A percentile compares a stretch with the other conserved stretches of the same genome.
Conservation (phyloP, 2,329 filamentous ascomycete species). For the Dactylellina haptotyla region DNA sequence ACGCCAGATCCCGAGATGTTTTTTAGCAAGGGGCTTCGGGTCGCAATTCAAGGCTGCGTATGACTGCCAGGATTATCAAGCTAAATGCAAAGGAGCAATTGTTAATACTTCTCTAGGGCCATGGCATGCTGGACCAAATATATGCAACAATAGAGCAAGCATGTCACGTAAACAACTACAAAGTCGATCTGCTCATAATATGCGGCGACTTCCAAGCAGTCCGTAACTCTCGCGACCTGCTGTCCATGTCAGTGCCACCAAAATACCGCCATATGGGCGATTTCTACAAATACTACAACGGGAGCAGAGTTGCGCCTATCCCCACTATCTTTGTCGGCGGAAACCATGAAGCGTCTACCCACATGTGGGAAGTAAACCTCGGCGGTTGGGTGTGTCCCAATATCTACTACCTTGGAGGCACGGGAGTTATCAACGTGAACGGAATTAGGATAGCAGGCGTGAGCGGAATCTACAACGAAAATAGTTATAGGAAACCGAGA, state of each 20-base stretch:
- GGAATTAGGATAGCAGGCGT: constrained; percentile 87
- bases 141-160: constrained; percentile 80
- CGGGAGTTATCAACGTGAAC: constrained; percentile 85
- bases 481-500: constrained; percentile 85
- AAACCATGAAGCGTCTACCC: constrained; percentile 92
- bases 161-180: constrained; percentile 66
- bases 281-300: constrained; percentile 93
- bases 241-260: constrained; percentile 84
- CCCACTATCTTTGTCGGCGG: constrained; percentile 92
- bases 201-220: constrained; percentile 96
- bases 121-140: constrained; percentile 90
- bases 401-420: constrained; percentile 95
- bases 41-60: constrained; percentile 89
- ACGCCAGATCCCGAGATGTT: constrained; percentile 54
- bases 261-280: constrained; percentile 91
- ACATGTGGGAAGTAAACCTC: constrained; percentile 90
- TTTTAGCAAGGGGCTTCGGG: constrained; percentile 68
- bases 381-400: constrained; percentile 97
- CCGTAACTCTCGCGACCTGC: constrained; percentile 86
- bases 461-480: constrained; percentile 94
- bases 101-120: too few relatives aligned
- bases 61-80: too few relatives aligned
- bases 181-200: constrained; percentile 89
- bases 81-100: too few relatives aligned
- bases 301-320: constrained; percentile 79